Conservation (phyloP, 1,139 yeast species). For the Debaryomyces robertsiae region DNA sequence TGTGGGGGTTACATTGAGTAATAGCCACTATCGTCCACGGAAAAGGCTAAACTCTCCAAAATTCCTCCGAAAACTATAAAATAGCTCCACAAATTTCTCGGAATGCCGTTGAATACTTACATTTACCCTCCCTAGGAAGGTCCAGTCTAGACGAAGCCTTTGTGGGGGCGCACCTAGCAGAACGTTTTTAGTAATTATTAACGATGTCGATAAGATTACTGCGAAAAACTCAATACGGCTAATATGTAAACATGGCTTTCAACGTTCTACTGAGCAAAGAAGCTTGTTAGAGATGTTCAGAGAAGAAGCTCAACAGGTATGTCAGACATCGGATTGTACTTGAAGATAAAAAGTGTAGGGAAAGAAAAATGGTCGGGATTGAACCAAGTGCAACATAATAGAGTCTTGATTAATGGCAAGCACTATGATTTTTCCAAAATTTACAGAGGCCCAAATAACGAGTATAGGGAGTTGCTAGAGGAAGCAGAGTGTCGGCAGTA, state of each 20-base stretch:
- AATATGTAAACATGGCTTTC: constrained; percentile 2
- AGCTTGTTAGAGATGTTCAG: no score
- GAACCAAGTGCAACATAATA: constrained; percentile 15
- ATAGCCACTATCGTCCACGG: neutral
- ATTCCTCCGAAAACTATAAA: neutral
- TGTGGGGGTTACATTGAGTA: no score
- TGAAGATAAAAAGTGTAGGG: constrained; percentile 25
- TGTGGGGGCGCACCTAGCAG: constrained; percentile 3
- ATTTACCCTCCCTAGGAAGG: no score
- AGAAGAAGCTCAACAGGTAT: neutral
- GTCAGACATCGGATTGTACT: constrained; percentile 26
- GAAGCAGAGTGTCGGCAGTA: constrained; percentile 18
- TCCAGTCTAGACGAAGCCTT: no score
- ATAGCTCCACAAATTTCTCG: no score
- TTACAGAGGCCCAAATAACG: constrained; percentile 14
- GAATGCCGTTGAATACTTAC: no score
- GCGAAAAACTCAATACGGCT: constrained; percentile 4
- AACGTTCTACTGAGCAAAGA: no score
- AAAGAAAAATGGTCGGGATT: constrained; percentile 15
- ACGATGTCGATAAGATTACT: neutral
- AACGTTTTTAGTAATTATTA: no score
- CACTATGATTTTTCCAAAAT: constrained; percentile 27
- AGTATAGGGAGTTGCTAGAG: constrained; percentile 18
- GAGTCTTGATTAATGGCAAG: constrained; percentile 24
- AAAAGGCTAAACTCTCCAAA: neutral